phyloP scores from a whole-genome alignment of 1,284 basidiomycete species.

The Pascua guehoae region DNA sequence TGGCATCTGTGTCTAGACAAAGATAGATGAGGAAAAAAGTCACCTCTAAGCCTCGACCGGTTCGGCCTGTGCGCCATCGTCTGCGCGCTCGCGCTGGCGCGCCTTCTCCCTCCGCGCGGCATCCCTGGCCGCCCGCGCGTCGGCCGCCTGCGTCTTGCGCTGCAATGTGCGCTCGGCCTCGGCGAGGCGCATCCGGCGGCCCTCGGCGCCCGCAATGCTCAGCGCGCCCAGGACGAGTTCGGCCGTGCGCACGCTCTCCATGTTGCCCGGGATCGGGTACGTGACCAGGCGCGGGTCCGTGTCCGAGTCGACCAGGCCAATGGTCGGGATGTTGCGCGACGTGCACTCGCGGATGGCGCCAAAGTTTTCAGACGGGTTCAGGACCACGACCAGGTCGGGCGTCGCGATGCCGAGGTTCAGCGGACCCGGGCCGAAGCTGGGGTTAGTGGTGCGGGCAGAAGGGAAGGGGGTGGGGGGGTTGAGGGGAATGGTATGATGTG shows the following conservation, averaged over 20 bases:
- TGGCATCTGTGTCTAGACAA: too few species aligned
- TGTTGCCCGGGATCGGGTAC: slow-evolving; percentile 95
- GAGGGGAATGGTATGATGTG: too few species aligned
- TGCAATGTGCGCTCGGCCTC: slow-evolving; percentile 1
- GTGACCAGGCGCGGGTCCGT: slow-evolving; percentile 94
- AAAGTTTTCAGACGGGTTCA: slow-evolving; percentile 80
- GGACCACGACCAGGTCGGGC: slow-evolving; percentile 83
- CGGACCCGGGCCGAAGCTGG: slow-evolving; percentile 60
- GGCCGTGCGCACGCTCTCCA: slow-evolving; percentile 73
- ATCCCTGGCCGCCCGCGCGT: too few species aligned
- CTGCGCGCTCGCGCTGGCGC: too few species aligned
- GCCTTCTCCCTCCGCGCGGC: too few species aligned
- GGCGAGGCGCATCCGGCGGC: slow-evolving; percentile 42
- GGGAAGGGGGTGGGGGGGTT: neutral
- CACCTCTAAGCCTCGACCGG: too few species aligned
- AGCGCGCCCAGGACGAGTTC: slow-evolving; percentile 88
- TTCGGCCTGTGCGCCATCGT: too few species aligned
- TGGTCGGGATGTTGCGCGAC: slow-evolving; percentile 75
- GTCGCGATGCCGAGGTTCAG: slow-evolving; percentile 61
- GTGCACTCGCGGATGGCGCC: slow-evolving; percentile 83
- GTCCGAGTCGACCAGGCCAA: slow-evolving; percentile 90
- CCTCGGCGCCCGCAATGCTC: slow-evolving; percentile 85
- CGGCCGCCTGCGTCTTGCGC: neutral
- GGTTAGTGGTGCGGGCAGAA: neutral
- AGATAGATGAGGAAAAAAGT: too few species aligned